Percentiles rank a stretch among this genome's conserved stretches.
phyloP scores from a whole-genome alignment of 257 asterid species.

The Nicotiana paniculata region DNA sequence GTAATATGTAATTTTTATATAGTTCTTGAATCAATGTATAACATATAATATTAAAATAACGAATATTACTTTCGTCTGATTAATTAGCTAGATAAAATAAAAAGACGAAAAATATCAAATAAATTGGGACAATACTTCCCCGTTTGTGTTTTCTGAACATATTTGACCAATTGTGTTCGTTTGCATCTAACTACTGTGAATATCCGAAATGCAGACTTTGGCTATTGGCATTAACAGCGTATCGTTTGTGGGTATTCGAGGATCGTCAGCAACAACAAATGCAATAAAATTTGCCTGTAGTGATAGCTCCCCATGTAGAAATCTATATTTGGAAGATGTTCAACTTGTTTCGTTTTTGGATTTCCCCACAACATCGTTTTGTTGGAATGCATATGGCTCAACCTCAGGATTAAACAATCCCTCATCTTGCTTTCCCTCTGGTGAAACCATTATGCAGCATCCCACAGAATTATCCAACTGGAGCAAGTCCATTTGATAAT shows the following conservation, averaged over 20 bases:
- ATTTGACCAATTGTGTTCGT: not conserved
- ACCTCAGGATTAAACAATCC: conserved; percentile 48
- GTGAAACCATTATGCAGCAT: conserved; percentile 25
- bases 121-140: no score
- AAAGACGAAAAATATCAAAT: no score
- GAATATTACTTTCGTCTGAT: no score
- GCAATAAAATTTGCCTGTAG: conserved; percentile 62
- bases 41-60: no score
- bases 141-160: no score
- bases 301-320: conserved; percentile 59
- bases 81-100: no score
- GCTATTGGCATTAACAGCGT: conserved; percentile 40
- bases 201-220: conserved; percentile 45
- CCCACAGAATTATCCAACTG: not conserved
- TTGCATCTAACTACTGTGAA: not conserved
- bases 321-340: conserved; percentile 43
- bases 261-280: conserved; percentile 65
- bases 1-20: no score
- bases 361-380: conserved; percentile 37
- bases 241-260: conserved; percentile 43
- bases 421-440: conserved; percentile 45
- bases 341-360: conserved; percentile 32
- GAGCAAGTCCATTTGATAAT: not conserved
- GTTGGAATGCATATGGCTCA: conserved; percentile 80
- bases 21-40: no score